Evolutionary conservation across 805 yeast species (phyloP), one percentile per base, ranked within the genome.

Genomic region (Saccharomycopsis capsularis): DNA sequence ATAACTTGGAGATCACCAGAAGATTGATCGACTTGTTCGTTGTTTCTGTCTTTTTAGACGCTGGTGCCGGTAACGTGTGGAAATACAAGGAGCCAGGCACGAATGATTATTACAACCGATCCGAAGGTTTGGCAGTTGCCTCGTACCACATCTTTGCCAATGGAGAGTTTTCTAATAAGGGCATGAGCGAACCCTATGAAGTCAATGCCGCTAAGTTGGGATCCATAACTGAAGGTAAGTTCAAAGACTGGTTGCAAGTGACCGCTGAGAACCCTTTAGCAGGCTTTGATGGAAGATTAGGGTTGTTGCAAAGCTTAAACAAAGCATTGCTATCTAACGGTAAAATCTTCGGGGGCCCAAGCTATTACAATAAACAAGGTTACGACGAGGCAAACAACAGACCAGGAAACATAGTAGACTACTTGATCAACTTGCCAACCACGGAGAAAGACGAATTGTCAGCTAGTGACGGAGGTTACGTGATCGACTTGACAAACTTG

Each of bases 1-100:
- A 64, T 52, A 62, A 63, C 29, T 53, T 65, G 13, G 83, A 78
- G 49, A 70, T 74, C 24, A 75, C 81, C 32, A 73, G 70, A 55
- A 71, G 76, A 40, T 62, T 80, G 36, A 67, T 80, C 47, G 85
- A 80, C 60, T 63, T 80, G 48, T 75, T 79, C 55, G 71, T 79
- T 3, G 73, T 80, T 30, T 76, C 82, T 50, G 86, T 80, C 3
- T 61, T 80, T 41, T 65, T 80, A 23, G 86, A 80, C 60, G 85
- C 85, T 3, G 86, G 86, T 21, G 85, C 85, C 0, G 86, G 85
- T 18, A 74, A 76, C 47, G 57, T 55, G 7, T 80, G 86, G 86
- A 60, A 57, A 38, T 80, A 67, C 56, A 56, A 52, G 2, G 82
- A 78, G 51, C 50, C 57, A 1, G 63, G 50, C 1, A 57, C 67